Evolutionary conservation across 306 rosid genomes (phyloP), one percentile per base, ranked within the genome.

Genomic region (Luffa acutangula): DNA sequence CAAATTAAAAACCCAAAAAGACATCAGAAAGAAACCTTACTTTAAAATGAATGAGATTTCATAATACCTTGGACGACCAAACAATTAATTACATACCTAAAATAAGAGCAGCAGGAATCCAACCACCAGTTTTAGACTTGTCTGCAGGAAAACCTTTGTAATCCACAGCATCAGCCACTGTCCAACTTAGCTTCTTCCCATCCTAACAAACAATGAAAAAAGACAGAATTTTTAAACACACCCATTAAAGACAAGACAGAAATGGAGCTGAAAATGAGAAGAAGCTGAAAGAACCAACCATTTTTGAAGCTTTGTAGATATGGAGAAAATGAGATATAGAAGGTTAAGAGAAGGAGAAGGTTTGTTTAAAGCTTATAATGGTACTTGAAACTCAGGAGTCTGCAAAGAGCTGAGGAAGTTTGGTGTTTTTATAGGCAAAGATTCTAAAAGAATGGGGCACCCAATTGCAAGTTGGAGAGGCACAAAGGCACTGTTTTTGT

Each of bases 131-230:
- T 87, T 85, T 89, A 58, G 95, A 86, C 80, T 84, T 90, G 25
- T 94, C 92, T 69, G 97, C 97, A 45, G 97, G 92, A 72, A 86
- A 79, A 25, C 97, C 97, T 83, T 87, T 87, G 84, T 88, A 92
- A 84, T 94, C 90, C 82, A 91, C 89, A 70, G 97, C 93, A 83
- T 88, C 97, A 76, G 92, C 82, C 70, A 80, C 89, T 5, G 88
- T 85, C 92, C 90, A 88, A 82, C 88, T 84, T 90, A 90, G 85
- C 83, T 92, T 93, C 83, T 92, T 93, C 75, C 85, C 87, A 69
- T 88, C 96, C 97, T 94, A 86, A 65, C 77, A 53, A 36, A 4
- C 21, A 25, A 57, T 0, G 3, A 31, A 77, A 6, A 62, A 17
- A 74, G 13, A 74, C 9, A 52, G 6, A 49, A 59, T 21, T 13